Evolutionary conservation across 768 basidiomycete genomes (phyloP).

Genomic region (Polyporus arcularius): DNA sequence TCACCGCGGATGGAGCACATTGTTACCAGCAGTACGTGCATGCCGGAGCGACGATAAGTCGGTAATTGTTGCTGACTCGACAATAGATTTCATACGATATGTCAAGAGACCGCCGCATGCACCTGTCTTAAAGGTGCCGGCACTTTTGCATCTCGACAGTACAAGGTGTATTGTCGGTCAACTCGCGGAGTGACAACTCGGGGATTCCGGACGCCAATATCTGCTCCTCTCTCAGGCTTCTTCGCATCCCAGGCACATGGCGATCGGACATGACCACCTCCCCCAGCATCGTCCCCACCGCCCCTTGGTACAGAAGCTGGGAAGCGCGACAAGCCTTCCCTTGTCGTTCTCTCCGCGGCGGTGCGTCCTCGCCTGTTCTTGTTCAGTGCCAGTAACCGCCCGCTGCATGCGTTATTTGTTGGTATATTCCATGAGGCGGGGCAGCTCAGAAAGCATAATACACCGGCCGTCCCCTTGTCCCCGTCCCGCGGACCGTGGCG

Average conservation of each 20-base stretch:
- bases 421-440: background rate
- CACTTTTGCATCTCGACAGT: too few relatives aligned
- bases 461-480: background rate
- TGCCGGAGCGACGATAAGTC: background rate
- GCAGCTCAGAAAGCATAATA: background rate
- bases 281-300: conserved; percentile 8
- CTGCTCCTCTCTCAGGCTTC: background rate
- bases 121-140: background rate
- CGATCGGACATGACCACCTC: conserved; percentile 8
- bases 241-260: conserved; percentile 13
- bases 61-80: background rate
- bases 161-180: background rate
- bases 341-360: conserved; percentile 8
- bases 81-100: background rate
- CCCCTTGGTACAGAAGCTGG: background rate
- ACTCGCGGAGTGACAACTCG: conserved; percentile 15
- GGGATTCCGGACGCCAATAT: background rate
- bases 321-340: conserved; percentile 1
- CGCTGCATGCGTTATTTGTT: background rate
- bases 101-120: background rate
- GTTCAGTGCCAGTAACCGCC: background rate
- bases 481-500: background rate
- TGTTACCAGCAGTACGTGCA: background rate
- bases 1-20: background rate
- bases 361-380: background rate